Base-by-base conservation (phyloP, 1,284 basidiomycete genomes). In the Papiliotrema fonsecae region DNA sequence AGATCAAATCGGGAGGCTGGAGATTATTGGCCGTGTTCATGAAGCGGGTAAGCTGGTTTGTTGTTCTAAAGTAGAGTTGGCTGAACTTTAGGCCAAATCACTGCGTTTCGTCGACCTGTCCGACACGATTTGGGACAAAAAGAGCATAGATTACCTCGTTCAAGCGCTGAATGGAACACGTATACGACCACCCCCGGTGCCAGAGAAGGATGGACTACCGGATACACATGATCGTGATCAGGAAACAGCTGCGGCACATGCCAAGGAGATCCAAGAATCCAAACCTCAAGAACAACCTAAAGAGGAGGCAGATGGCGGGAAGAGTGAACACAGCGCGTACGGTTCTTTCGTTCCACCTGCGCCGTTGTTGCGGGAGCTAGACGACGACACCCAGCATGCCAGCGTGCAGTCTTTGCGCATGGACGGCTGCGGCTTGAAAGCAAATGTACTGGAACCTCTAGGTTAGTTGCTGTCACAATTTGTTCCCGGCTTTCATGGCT, bases 21-120 rank as follows among this genome's bases (percentile, higher is more conserved):
- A 81, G 83, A 45, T 75, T 90, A 4, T 77, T 98, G 19, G 85
- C 87, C 13, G 83, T 86, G 21, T 96, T 89, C 71, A 70, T 91
- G 22, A 75, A 79, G 19, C 83, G 87, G 75, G 86, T 84, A 60
- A 52, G 76, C 70, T 11, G 28, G 2, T 16, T 34, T 26, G 11
- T 4, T 19, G 19, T n/a, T 22, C 18, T 13, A 30, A 9, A 14
- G 25, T 28, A 18, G 13, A 16, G 18, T 6, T 38, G 30, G 38
- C 39, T 52, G 26, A 2, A 7, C 10, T 24, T 16, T 51, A 88
- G 85, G 83, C 90, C 1, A 82, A 80, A 58, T 81, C 75, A 42
- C 73, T 97, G 11, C 83, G 81, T 52, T 94, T 91, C 62, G 71
- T 97, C 28, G 93, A 98, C 67, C 72, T 98, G 22, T 93, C 90